These are phyloP conservation scores for Colletotrichum destructivum DNA, from an alignment of 2,329 filamentous ascomycete species.

Conservation along the genomic window DNA sequence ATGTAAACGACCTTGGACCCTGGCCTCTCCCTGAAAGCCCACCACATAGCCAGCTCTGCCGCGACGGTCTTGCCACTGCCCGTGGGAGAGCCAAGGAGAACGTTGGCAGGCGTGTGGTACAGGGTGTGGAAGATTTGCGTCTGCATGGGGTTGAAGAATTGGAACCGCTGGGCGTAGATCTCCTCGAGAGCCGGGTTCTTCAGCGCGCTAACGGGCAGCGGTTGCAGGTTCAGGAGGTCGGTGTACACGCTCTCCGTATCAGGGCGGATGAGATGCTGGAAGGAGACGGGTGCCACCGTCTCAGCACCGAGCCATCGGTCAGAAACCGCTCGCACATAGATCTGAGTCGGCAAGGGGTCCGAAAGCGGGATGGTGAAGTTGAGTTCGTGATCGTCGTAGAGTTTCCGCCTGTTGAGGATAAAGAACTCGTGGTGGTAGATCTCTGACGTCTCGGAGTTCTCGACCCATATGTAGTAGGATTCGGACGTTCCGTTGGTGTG, in stretches of 20 bases:
- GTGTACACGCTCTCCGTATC: conserved; percentile 99
- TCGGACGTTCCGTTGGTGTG: conserved; percentile 94
- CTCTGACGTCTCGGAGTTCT: conserved; percentile 96
- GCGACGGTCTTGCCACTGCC: conserved; percentile 98
- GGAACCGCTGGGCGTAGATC: conserved; percentile 89
- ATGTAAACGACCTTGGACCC: conserved; percentile 99
- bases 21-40: conserved; percentile 94
- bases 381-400: conserved; percentile 96
- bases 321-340: conserved; percentile 94
- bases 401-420: conserved; percentile 89
- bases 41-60: conserved; percentile 98
- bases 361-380: conserved; percentile 97
- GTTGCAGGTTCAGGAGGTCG: conserved; percentile 91
- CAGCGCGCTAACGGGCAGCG: conserved; percentile 86
- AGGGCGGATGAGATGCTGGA: conserved; percentile 96
- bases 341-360: conserved; percentile 93
- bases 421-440: conserved; percentile 99
- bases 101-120: conserved; percentile 92
- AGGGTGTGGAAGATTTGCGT: conserved; percentile 98
- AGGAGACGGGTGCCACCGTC: conserved; percentile 94
- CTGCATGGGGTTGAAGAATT: conserved; percentile 99
- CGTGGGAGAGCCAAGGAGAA: conserved; percentile 94
- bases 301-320: conserved; percentile 98
- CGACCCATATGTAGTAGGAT: conserved; percentile 99
- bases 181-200: conserved; percentile 91